Evolutionary conservation across 139 green algal species (phyloP).

Genomic region (Trebouxia sp.): DNA sequence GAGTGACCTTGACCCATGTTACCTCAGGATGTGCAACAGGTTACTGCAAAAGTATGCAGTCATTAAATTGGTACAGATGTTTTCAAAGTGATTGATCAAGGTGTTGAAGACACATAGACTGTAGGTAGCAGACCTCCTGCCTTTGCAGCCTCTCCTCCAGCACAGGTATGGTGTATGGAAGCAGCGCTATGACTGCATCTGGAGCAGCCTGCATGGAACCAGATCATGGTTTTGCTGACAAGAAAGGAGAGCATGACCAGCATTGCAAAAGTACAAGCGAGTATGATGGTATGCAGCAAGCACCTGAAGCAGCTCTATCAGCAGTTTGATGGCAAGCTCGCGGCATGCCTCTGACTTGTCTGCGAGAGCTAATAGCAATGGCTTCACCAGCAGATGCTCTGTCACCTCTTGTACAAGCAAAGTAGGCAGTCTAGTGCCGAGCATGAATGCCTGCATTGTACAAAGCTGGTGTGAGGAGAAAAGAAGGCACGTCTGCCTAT

Average conservation of each 20-base stretch:
- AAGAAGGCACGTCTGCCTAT: not conserved
- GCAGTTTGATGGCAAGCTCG: not conserved
- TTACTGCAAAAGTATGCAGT: too few relatives aligned
- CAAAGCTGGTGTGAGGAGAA: not conserved
- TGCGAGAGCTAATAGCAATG: not conserved
- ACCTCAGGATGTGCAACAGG: too few relatives aligned
- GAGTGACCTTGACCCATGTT: too few relatives aligned
- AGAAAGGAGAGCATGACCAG: not conserved
- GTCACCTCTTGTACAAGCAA: not conserved
- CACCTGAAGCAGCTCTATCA: not conserved
- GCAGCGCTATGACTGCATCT: not conserved
- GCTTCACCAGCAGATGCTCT: not conserved
- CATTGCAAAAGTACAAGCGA: not conserved
- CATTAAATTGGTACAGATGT: too few relatives aligned
- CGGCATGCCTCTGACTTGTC: slow-evolving; percentile 18
- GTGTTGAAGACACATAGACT: too few relatives aligned
- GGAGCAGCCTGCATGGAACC: not conserved
- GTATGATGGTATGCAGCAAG: not conserved
- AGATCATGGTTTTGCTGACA: not conserved
- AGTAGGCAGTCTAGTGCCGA: not conserved
- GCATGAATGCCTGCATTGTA: not conserved
- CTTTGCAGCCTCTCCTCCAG: not conserved
- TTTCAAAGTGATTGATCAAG: not conserved
- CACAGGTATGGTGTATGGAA: not conserved
- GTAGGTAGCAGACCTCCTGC: not conserved